Evolutionary conservation across 2,329 filamentous ascomycete genomes (phyloP).

Genomic region (Ascochyta viciae-villosae): DNA sequence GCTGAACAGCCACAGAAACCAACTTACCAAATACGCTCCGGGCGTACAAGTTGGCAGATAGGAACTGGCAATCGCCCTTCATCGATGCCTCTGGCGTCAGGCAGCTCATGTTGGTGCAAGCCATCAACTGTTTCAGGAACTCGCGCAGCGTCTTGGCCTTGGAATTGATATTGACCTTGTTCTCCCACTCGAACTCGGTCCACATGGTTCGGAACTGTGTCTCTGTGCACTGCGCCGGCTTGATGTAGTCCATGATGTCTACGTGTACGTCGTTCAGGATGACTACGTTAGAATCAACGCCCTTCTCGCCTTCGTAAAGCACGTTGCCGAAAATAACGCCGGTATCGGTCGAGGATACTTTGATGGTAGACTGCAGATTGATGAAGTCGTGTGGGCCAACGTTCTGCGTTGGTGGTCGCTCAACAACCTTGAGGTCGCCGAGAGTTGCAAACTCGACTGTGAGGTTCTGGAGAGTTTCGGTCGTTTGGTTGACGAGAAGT

Average conservation of each 20-base stretch:
- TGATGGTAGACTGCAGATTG: conserved; percentile 98
- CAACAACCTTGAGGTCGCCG: conserved; percentile 96
- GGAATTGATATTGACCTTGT: conserved; percentile 99
- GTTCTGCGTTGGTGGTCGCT: conserved; percentile 95
- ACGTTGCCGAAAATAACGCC: conserved; percentile 99
- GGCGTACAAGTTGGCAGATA: conserved; percentile 96
- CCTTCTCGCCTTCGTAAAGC: conserved; percentile 84
- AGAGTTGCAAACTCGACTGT: conserved; percentile 99
- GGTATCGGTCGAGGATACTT: conserved; percentile 96
- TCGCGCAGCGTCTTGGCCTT: conserved; percentile 91
- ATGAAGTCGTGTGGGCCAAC: conserved; percentile 94
- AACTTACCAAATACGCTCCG: conserved; percentile 95
- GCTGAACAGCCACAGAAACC: neutral
- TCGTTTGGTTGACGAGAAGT: conserved; percentile 94
- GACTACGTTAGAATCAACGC: conserved; percentile 80
- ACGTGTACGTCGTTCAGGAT: conserved; percentile 98
- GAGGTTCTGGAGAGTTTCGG: conserved; percentile 93
- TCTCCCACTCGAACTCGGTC: conserved; percentile 99
- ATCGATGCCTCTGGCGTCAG: conserved; percentile 94
- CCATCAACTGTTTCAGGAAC: conserved; percentile 94
- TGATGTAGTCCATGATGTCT: conserved; percentile 99
- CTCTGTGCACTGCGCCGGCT: conserved; percentile 94
- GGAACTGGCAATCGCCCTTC: conserved; percentile 96
- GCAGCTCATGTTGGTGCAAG: conserved; percentile 98
- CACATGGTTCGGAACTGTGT: conserved; percentile 99